Percentiles rank a stretch among this genome's conserved stretches.
These are phyloP conservation scores for Senna siamea DNA, from an alignment of 306 rosid species.

Conservation along the genomic window DNA sequence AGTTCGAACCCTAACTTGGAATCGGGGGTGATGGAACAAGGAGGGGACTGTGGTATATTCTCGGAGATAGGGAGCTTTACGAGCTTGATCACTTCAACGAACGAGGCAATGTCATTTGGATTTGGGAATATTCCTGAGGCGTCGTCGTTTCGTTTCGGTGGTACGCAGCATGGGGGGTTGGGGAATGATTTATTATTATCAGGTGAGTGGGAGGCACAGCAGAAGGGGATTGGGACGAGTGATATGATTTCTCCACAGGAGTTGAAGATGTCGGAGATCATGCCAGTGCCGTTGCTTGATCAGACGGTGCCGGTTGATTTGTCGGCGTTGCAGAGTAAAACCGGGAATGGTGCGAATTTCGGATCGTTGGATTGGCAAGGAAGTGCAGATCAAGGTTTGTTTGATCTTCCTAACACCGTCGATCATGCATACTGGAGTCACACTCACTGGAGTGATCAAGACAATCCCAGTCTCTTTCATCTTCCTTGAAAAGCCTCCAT, in stretches of 20 bases:
- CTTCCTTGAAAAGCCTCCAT: conserved; percentile 61
- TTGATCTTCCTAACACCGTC: conserved; percentile 80
- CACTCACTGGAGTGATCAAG: conserved; percentile 86
- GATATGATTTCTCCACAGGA: not conserved
- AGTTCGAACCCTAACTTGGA: conserved; percentile 43
- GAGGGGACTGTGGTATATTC: conserved; percentile 62
- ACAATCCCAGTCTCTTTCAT: conserved; percentile 66
- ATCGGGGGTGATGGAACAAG: conserved; percentile 39
- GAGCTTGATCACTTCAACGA: conserved; percentile 62
- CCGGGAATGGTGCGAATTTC: conserved; percentile 46
- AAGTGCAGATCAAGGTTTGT: conserved; percentile 69
- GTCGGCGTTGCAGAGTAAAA: conserved; percentile 51
- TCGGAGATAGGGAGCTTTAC: conserved; percentile 80
- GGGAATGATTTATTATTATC: not conserved
- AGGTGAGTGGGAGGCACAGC: conserved; percentile 46
- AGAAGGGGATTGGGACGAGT: conserved; percentile 32
- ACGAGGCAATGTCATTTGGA: conserved; percentile 58
- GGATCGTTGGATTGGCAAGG: conserved; percentile 91
- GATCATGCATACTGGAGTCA: conserved; percentile 94
- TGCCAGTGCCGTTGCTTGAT: conserved; percentile 51
- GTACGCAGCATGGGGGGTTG: not conserved
- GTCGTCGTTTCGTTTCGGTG: conserved; percentile 50
- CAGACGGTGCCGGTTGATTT: conserved; percentile 64
- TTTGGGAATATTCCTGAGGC: conserved; percentile 51
- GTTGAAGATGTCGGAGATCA: conserved; percentile 61